Conservation (phyloP, 2,329 filamentous ascomycete species). For the Verticillium albo-atrum region DNA sequence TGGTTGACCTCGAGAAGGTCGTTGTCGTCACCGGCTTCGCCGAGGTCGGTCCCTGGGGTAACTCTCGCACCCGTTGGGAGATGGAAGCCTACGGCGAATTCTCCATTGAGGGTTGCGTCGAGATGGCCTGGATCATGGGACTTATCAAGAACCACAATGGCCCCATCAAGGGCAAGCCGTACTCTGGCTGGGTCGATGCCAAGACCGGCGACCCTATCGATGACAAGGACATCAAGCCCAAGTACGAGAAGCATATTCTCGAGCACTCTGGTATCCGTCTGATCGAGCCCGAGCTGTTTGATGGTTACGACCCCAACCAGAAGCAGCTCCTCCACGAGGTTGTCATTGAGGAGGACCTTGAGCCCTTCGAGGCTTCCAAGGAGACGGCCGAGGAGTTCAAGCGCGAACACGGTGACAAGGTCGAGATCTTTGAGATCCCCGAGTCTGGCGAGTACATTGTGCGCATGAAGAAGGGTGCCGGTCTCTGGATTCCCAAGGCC, state of each 20-base stretch:
- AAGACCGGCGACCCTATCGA: constrained; percentile 95
- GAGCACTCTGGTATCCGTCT: constrained; percentile 97
- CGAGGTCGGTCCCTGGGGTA: constrained; percentile 96
- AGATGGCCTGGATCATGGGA: constrained; percentile 99
- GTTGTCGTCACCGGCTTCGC: constrained; percentile 96
- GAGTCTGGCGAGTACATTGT: constrained; percentile 94
- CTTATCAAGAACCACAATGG: constrained; percentile 99
- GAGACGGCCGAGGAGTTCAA: constrained; percentile 97
- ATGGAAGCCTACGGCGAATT: constrained; percentile 98
- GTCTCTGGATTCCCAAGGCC: constrained; percentile 93
- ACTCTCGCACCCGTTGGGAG: constrained; percentile 96
- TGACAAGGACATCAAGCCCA: constrained; percentile 94
- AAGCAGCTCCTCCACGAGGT: constrained; percentile 98
- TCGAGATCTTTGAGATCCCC: constrained; percentile 91
- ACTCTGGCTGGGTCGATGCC: constrained; percentile 93
- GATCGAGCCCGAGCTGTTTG: constrained; percentile 95
- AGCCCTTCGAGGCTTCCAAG: constrained; percentile 95
- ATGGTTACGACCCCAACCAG: constrained; percentile 95
- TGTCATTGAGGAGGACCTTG: constrained; percentile 93
- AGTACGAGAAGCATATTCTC: constrained; percentile 95
- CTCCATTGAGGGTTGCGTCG: constrained; percentile 94
- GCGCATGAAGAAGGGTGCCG: constrained; percentile 91
- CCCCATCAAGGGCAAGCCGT: constrained; percentile 89
- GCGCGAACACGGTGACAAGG: constrained; percentile 94
- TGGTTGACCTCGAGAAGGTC: constrained; percentile 98